phyloP scores from a whole-genome alignment of 176 grass and related monocot genomes.

The Oryza brachyantha region DNA sequence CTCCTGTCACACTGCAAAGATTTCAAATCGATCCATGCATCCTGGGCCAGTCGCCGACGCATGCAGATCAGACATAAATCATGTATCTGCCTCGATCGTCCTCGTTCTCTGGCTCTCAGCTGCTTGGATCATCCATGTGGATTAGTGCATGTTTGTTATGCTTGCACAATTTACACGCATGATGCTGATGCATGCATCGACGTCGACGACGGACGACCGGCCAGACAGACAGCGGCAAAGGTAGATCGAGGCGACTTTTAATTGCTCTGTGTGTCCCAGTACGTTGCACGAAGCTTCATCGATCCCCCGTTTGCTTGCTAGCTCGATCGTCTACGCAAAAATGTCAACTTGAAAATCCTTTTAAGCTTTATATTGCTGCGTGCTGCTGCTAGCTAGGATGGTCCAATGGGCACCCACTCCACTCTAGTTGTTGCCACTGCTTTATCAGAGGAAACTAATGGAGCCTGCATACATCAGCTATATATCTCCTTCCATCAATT shows the following conservation, averaged over 20 bases:
- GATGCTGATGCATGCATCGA: neutral
- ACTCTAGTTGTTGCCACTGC: neutral
- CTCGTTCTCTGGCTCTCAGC: too few species aligned
- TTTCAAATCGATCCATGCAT: neutral
- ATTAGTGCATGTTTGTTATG: neutral
- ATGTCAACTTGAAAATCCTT: neutral
- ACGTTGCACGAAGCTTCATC: neutral
- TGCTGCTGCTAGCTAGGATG: neutral
- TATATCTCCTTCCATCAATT: neutral
- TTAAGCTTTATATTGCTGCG: neutral
- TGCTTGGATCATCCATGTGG: neutral
- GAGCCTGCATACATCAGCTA: neutral
- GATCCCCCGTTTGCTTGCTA: neutral
- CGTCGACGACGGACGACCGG: neutral
- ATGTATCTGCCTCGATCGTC: neutral
- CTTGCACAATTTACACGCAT: neutral
- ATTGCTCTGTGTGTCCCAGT: neutral
- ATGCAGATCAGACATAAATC: constrained; percentile 14
- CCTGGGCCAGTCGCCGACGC: neutral
- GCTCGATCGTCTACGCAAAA: neutral
- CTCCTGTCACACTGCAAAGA: neutral
- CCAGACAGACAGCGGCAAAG: neutral
- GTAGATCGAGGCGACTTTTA: neutral
- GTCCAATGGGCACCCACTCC: neutral
- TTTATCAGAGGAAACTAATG: neutral